Evolutionary conservation across 1,284 basidiomycete genomes (phyloP).

Genomic region (Cerioporus squamosus): DNA sequence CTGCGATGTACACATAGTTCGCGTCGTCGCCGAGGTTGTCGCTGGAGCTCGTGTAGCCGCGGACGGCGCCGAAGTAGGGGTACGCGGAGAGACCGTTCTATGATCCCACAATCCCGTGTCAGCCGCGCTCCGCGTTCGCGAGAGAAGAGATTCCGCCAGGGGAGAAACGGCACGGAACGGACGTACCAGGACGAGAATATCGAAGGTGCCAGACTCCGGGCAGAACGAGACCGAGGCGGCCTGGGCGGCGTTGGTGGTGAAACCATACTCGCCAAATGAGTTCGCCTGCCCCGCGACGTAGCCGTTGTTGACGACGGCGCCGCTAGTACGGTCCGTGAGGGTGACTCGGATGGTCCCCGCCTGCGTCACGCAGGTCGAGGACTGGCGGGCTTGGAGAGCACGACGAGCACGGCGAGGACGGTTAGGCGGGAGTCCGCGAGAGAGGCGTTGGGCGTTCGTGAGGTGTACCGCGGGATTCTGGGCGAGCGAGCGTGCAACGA

Average conservation of each 20-base stretch:
- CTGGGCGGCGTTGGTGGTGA: slow-evolving; percentile 11
- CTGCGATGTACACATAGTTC: slow-evolving; percentile 30
- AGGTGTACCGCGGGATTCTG: slow-evolving; percentile 1
- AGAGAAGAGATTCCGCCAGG: not conserved
- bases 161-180: not conserved
- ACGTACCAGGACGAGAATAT: slow-evolving; percentile 21
- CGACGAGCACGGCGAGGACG: slow-evolving; percentile 7
- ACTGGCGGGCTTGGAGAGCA: no score
- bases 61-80: slow-evolving; percentile 22
- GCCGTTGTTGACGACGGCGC: not conserved
- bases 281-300: slow-evolving; percentile 17
- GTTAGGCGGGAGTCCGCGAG: slow-evolving; percentile 29
- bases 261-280: slow-evolving; percentile 29
- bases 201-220: slow-evolving; percentile 7
- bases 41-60: slow-evolving; percentile 20
- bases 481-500: slow-evolving; percentile 6
- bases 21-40: slow-evolving; percentile 11
- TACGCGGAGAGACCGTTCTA: slow-evolving; percentile 28
- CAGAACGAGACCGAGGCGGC: slow-evolving; percentile 24
- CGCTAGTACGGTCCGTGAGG: not conserved
- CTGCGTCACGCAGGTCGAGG: slow-evolving; percentile 1
- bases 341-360: slow-evolving; percentile 21
- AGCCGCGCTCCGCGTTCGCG: no score
- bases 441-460: slow-evolving; percentile 31
- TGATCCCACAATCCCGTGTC: no score